phyloP scores from a whole-genome alignment of 169 alveolate species.

The Eimeria mitis region DNA sequence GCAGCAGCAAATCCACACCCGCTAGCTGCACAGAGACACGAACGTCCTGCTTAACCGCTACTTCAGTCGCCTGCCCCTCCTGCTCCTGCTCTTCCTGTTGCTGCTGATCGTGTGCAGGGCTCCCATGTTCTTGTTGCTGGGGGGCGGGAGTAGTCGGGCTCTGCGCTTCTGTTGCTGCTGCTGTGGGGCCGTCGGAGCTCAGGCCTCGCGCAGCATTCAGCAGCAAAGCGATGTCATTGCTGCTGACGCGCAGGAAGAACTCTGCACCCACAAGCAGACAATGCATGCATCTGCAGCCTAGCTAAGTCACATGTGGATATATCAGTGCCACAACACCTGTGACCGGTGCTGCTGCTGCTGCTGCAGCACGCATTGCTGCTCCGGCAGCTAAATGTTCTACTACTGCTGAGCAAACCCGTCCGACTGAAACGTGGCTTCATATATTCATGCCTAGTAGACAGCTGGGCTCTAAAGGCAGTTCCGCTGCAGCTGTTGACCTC shows the following conservation, averaged over 20 bases:
- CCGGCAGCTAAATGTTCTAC: not conserved
- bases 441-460: not conserved
- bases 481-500: not conserved
- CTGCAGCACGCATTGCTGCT: not conserved
- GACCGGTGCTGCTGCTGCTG: slow-evolving; percentile 6
- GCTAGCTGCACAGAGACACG: slow-evolving; percentile 80
- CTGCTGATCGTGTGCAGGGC: slow-evolving; percentile 1
- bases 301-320: not conserved
- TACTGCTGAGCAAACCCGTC: not conserved
- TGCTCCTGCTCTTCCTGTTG: slow-evolving; percentile 24
- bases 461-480: not conserved
- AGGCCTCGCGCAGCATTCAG: slow-evolving; percentile 52
- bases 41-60: slow-evolving; percentile 21
- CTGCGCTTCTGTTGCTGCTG: not conserved
- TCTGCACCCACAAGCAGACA: not conserved
- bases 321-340: not conserved
- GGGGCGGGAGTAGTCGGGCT: not conserved
- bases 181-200: slow-evolving; percentile 76
- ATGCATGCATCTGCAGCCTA: not conserved
- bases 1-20: slow-evolving; percentile 88
- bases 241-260: slow-evolving; percentile 75
- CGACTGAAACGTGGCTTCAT: not conserved
- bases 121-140: not conserved
- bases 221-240: slow-evolving; percentile 76
- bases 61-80: slow-evolving; percentile 7